Evolutionary conservation across 2,329 filamentous ascomycete species (phyloP).

Genomic region (Hymenoscyphus fructigenus): DNA sequence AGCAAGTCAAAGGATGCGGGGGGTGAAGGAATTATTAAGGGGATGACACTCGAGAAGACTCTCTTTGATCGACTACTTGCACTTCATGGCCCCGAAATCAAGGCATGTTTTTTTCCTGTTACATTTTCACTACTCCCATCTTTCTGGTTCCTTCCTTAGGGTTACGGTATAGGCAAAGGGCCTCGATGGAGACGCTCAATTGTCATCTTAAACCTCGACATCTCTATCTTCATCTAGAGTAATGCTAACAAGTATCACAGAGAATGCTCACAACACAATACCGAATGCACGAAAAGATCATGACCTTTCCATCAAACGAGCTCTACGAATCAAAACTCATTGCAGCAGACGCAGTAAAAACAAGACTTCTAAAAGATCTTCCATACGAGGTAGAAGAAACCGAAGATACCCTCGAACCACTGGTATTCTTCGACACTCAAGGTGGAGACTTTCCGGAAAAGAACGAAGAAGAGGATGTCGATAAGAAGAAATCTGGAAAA

Average conservation of each 20-base stretch:
- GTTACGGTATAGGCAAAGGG: too few species aligned
- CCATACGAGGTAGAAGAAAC: constrained; percentile 74
- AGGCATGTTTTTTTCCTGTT: constrained; percentile 44
- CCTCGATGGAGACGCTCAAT: too few species aligned
- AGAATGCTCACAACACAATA: constrained; percentile 96
- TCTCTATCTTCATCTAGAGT: too few species aligned
- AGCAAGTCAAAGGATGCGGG: constrained; percentile 38
- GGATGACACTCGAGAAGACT: constrained; percentile 76
- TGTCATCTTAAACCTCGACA: too few species aligned
- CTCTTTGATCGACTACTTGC: constrained; percentile 85
- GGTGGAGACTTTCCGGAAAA: constrained; percentile 88
- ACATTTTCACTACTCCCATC: too few species aligned
- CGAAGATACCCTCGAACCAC: constrained; percentile 82
- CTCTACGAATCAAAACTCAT: constrained; percentile 81
- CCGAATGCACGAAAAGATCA: constrained; percentile 95
- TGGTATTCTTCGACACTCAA: constrained; percentile 96
- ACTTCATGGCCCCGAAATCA: constrained; percentile 79
- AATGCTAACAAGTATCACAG: constrained; percentile 6
- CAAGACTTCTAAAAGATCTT: constrained; percentile 72
- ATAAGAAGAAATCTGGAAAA: constrained; percentile 47
- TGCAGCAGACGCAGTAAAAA: constrained; percentile 76
- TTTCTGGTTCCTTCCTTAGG: too few species aligned
- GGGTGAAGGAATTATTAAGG: constrained; percentile 45
- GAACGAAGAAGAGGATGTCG: constrained; percentile 67
- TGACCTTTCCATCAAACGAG: constrained; percentile 88